Base-by-base conservation (phyloP, 1,284 basidiomycete genomes). In the Agroathelia rolfsii region DNA sequence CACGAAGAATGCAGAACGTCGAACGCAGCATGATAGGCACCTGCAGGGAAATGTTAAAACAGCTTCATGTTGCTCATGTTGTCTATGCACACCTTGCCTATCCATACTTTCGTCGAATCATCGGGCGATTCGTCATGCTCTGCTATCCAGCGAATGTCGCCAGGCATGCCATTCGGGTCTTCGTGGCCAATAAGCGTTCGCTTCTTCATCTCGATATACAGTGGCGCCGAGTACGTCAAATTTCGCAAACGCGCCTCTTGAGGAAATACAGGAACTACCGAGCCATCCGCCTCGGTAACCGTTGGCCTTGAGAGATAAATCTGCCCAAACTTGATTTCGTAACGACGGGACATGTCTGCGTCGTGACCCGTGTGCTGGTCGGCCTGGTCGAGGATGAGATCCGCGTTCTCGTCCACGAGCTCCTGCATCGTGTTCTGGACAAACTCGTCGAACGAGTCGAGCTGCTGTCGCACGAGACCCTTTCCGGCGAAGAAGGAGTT, bases 381-480 rank as follows among this genome's bases (percentile, higher is more conserved):
- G 38, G 83, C 83, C 59, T 98, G 94, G 61, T 98, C 94, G 32
- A 99, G 67, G 40, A 94, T 93, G 50, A 99, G 76, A 48, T 88
- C 87, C 20, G 80, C 66, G 45, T 88, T 90, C 62, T 99, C 95
- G 52, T 98, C 94, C 21, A 99, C 93, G 21, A 99, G 71, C 56
- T 98, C 94, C 61, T 98, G 94, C 86, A 99, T 96, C n/a, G 93
- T 97, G 52, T 96, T 97, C 56, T 94, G 89, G 30, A 99, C 88
- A 52, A 98, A 99, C 61, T 98, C 95, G 58, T 99, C 93, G 62
- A 95, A 99, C 18, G 89, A 94, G 64, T 95, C 92, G 36, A 98
- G 76, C 58, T 99, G 94, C 57, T 98, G 95, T 35, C 90, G 77
- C 37, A 98, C 95, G 39, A 99, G 80, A 60, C 94, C 94, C 59